Evolutionary conservation across 1,284 basidiomycete genomes (phyloP).

Genomic region (Heliocybe sulcata): DNA sequence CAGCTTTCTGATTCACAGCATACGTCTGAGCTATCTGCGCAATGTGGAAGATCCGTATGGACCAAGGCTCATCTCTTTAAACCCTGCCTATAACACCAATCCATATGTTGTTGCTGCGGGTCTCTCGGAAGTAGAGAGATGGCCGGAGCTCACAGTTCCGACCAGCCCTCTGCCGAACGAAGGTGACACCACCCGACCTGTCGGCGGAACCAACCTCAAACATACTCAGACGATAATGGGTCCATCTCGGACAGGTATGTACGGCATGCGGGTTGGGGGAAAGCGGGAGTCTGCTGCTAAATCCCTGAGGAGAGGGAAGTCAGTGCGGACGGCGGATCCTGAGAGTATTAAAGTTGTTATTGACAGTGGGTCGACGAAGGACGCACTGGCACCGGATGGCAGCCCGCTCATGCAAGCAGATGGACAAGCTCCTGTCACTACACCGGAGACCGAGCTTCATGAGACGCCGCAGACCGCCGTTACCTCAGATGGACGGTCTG

Average conservation of each 20-base stretch:
- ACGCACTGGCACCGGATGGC: background rate
- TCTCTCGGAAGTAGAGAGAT: conserved; percentile 69
- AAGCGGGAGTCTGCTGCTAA: conserved; percentile 32
- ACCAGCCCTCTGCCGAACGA: conserved; percentile 64
- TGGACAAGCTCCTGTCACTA: conserved; percentile 11
- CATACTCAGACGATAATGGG: conserved; percentile 82
- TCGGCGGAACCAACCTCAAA: conserved; percentile 58
- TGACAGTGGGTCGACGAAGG: conserved; percentile 6
- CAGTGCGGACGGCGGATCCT: conserved; percentile 27
- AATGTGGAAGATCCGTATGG: conserved; percentile 83
- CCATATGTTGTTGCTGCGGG: conserved; percentile 77
- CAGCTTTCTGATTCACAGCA: conserved; percentile 81
- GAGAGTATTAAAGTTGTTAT: conserved; percentile 12
- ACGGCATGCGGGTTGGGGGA: conserved; percentile 25
- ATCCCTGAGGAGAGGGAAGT: background rate
- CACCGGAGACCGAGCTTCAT: conserved; percentile 7
- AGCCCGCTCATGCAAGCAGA: background rate
- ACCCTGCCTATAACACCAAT: conserved; percentile 65
- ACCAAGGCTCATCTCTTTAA: conserved; percentile 71
- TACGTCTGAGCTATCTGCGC: conserved; percentile 83
- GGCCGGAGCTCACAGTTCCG: conserved; percentile 75
- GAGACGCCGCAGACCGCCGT: conserved; percentile 9
- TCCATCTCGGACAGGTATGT: conserved; percentile 21
- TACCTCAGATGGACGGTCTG: conserved; percentile 2
- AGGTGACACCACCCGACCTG: conserved; percentile 44